Evolutionary conservation across 1,284 basidiomycete genomes (phyloP).

Genomic region (Cryptococcus maquisensis): DNA sequence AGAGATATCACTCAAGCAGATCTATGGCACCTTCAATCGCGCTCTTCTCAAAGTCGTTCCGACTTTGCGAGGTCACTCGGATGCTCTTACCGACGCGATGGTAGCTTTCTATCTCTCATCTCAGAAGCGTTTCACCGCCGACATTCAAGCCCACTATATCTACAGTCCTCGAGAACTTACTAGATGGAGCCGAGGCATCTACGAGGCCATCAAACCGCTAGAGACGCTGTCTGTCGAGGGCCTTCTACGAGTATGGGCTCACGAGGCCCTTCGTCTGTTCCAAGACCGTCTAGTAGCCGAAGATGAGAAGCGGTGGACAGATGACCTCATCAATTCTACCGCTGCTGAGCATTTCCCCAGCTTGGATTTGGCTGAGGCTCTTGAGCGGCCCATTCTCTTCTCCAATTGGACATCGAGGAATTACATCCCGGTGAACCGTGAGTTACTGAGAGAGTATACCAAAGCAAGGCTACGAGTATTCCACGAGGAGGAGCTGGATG

Average conservation of each 20-base stretch:
- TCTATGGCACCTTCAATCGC: conserved; percentile 98
- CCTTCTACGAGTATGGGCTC: conserved; percentile 94
- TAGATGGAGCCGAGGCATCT: conserved; percentile 95
- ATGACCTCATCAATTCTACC: conserved; percentile 80
- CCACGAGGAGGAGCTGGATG: conserved; percentile 97
- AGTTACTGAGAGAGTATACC: conserved; percentile 88
- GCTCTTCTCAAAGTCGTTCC: conserved; percentile 94
- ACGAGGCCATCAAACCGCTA: conserved; percentile 89
- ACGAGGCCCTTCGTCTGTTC: conserved; percentile 95
- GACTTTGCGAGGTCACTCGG: conserved; percentile 85
- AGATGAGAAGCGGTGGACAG: conserved; percentile 90
- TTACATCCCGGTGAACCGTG: conserved; percentile 91
- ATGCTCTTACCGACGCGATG: conserved; percentile 96
- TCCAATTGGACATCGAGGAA: conserved; percentile 99
- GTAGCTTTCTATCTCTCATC: conserved; percentile 92
- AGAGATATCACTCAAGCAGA: conserved; percentile 93
- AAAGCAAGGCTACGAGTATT: conserved; percentile 92
- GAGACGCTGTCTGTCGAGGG: conserved; percentile 90
- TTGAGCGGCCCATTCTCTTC: conserved; percentile 87
- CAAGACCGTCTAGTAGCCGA: conserved; percentile 93
- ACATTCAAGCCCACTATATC: conserved; percentile 96
- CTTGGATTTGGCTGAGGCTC: conserved; percentile 75
- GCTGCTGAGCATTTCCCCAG: conserved; percentile 89
- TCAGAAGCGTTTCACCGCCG: conserved; percentile 90
- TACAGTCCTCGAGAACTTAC: conserved; percentile 99